Evolutionary conservation across 1,284 basidiomycete species (phyloP).

Genomic region (Cryptococcus sp.): DNA sequence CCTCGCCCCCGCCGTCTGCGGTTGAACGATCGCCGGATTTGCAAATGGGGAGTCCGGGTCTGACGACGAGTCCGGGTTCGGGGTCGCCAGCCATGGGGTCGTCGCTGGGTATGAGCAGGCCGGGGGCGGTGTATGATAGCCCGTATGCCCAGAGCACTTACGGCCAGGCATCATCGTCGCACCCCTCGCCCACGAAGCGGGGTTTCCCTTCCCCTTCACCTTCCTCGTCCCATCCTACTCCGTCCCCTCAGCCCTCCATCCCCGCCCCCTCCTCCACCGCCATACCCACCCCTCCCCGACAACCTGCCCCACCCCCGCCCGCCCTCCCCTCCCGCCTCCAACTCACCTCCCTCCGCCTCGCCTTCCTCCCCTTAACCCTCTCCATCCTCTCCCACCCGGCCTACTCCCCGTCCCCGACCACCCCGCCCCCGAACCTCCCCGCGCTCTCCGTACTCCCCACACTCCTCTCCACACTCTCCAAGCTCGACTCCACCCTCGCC

Average conservation of each 20-base stretch:
- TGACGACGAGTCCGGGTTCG: too few species aligned
- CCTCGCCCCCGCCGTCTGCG: too few species aligned
- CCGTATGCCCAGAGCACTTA: too few species aligned
- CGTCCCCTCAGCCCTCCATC: background rate
- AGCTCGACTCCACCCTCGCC: constrained; percentile 1
- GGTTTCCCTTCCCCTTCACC: background rate
- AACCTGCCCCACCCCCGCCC: background rate
- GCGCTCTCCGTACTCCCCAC: background rate
- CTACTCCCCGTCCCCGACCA: background rate
- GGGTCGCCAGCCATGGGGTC: too few species aligned
- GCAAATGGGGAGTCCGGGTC: too few species aligned
- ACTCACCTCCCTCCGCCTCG: constrained; percentile 7
- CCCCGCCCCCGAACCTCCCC: background rate
- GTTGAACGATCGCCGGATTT: too few species aligned
- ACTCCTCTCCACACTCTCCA: background rate
- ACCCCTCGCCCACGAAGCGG: too few species aligned
- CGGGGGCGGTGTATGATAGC: too few species aligned
- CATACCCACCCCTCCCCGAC: background rate
- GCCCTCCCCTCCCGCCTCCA: background rate
- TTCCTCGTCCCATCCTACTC: background rate
- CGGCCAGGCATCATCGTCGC: too few species aligned
- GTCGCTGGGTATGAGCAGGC: too few species aligned
- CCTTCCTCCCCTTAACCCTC: constrained; percentile 1
- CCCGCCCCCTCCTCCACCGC: background rate
- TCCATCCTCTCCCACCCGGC: constrained; percentile 3